Evolutionary conservation across 2,329 filamentous ascomycete genomes (phyloP), one percentile per base, ranked within the genome.

Genomic region (Aspergillus amoenus): DNA sequence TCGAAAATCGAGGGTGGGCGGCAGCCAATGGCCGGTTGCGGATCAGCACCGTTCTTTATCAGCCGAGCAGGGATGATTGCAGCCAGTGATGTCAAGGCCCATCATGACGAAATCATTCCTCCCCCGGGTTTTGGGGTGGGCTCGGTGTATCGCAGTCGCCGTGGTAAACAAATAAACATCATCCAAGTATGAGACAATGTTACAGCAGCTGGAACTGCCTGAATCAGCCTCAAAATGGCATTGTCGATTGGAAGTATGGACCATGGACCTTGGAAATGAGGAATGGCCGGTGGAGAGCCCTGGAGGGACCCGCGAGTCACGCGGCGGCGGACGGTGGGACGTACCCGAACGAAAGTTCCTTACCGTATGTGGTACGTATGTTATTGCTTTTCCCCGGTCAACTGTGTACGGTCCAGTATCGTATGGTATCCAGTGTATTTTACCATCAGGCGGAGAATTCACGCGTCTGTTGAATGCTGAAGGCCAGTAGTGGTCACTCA

Each of bases 31-130:
- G 49, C 49, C 44, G 56, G 46, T 57, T 53, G 49, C 51, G 55
- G 57, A 61, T 61, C 60, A 56, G 57, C 60, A 58, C 18, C 30
- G 55, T 59, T 61, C 58, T 62, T 56, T 62, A 64, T 61, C 60
- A 62, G 55, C 55, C 58, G 50, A 52, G 42, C 58, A 58, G 56
- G 56, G 60, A 57, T 57, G 37, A 37, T 40, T n/a, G 22, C 21
- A 24, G 13, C 24, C 12, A 27, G 15, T 45, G 22, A 21, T 37
- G 13, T 18, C 17, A 24, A 15, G 15, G n/a, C 17, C n/a, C 18
- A 34, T 45, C 12, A 40, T 34, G 45, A 50, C 37, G 37, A 24
- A 15, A 30, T 48, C 41, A 37, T 37, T 45, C 43, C 27, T 45
- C 27, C 24, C 15, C 13, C 4, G 24, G 39, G 34, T 13, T 37